Evolutionary conservation across 306 rosid species (phyloP).

Genomic region (Pterocarpus macrocarpus): DNA sequence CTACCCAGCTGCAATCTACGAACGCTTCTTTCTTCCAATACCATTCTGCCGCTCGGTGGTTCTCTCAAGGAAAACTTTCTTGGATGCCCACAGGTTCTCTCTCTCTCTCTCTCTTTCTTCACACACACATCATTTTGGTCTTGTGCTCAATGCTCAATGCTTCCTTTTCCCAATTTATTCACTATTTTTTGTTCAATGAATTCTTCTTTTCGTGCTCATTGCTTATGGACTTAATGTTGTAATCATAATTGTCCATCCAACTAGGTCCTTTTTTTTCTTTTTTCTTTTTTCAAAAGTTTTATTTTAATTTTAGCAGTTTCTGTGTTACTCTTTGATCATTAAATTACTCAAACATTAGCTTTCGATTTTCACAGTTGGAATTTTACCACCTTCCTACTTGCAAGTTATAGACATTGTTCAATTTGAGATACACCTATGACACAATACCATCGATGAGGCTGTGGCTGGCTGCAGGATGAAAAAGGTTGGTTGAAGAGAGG

Average conservation of each 20-base stretch:
- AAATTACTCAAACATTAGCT: not conserved
- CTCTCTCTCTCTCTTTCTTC: not conserved
- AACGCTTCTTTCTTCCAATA: not conserved
- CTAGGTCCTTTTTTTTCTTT: not conserved
- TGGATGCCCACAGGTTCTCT: slow-evolving; percentile 68
- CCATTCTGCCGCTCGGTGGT: slow-evolving; percentile 58
- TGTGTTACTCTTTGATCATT: not conserved
- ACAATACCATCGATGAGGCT: not conserved
- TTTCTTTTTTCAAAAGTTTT: not conserved
- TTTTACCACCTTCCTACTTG: not conserved
- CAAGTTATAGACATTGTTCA: slow-evolving; percentile 2
- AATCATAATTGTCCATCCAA: not conserved
- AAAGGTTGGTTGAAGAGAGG: too few species aligned
- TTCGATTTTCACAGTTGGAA: slow-evolving; percentile 3
- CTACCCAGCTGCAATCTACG: not conserved
- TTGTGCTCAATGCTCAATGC: not conserved
- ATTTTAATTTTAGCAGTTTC: not conserved
- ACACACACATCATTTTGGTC: not conserved
- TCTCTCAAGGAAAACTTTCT: slow-evolving; percentile 73
- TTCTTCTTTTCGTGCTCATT: too few species aligned
- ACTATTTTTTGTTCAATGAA: not conserved
- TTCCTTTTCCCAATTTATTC: not conserved
- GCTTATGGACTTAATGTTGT: not conserved
- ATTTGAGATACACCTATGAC: slow-evolving; percentile 2
- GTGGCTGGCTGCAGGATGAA: too few species aligned